phyloP scores from a whole-genome alignment of 805 yeast genomes.

The Ogataea glucozyma region DNA sequence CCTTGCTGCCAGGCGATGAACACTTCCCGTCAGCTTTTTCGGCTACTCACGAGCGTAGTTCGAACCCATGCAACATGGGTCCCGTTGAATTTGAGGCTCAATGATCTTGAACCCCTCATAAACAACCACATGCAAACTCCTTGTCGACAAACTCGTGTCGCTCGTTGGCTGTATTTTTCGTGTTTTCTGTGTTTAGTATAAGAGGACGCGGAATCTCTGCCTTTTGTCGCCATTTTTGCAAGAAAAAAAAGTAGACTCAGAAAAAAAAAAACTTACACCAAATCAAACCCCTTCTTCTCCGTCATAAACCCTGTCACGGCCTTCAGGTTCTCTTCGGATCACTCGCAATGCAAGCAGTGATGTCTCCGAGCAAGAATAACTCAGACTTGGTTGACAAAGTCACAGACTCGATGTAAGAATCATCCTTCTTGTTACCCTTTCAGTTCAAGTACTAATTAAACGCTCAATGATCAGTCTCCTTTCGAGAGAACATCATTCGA shows the following conservation, averaged over 20 bases:
- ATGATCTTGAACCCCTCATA: too few relatives aligned
- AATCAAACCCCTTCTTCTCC: neutral
- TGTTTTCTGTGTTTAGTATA: conserved; percentile 1
- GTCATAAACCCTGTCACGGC: neutral
- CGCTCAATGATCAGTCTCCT: conserved; percentile 22
- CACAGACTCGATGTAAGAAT: conserved; percentile 25
- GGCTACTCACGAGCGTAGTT: too few relatives aligned
- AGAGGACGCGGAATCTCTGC: conserved; percentile 19
- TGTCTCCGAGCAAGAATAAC: neutral
- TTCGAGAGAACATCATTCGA: conserved; percentile 25
- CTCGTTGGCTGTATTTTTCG: too few relatives aligned
- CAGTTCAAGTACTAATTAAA: neutral
- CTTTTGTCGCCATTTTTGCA: conserved; percentile 13
- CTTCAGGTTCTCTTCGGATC: neutral
- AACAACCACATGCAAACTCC: too few relatives aligned
- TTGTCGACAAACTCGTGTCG: too few relatives aligned
- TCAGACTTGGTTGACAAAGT: conserved; percentile 12
- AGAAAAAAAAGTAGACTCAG: neutral
- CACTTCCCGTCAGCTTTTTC: too few relatives aligned
- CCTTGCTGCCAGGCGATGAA: too few relatives aligned
- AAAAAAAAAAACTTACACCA: conserved; percentile 2
- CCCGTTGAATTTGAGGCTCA: too few relatives aligned
- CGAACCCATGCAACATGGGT: too few relatives aligned
- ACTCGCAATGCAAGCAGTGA: neutral
- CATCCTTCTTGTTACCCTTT: neutral